Conservation (phyloP, 495 filamentous ascomycete species). For the Penicillium diatomitis region DNA sequence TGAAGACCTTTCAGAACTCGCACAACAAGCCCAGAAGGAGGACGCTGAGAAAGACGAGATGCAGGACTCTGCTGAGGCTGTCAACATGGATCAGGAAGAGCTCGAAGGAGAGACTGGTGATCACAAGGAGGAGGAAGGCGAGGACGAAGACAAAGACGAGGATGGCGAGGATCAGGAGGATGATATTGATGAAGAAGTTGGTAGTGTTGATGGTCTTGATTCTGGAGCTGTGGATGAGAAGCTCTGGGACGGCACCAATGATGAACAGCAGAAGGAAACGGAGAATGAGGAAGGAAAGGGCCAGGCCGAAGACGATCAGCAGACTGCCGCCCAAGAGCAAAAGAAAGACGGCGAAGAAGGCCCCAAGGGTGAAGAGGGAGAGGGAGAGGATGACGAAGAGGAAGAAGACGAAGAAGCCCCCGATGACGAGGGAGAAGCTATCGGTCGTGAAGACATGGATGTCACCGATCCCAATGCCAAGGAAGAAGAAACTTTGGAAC, state of each 20-base stretch:
- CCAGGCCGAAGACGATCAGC: constrained; percentile 52
- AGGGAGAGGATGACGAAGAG: constrained; percentile 43
- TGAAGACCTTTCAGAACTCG: constrained; percentile 86
- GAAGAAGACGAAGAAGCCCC: constrained; percentile 52
- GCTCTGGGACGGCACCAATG: constrained; percentile 83
- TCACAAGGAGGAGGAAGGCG: constrained; percentile 48
- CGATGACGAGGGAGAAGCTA: constrained; percentile 52
- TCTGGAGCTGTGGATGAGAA: constrained; percentile 90
- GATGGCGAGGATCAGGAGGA: constrained; percentile 46
- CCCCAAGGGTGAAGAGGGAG: constrained; percentile 35
- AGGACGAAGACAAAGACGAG: constrained; percentile 52
- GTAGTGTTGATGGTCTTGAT: constrained; percentile 82
- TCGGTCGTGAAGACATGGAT: constrained; percentile 51
- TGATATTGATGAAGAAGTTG: constrained; percentile 79
- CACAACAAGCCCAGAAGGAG: constrained; percentile 60
- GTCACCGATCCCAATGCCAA: constrained; percentile 63
- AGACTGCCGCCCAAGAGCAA: constrained; percentile 51
- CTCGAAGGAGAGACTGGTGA: constrained; percentile 41
- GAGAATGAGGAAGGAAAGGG: constrained; percentile 64
- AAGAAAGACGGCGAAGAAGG: constrained; percentile 39
- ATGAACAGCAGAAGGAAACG: constrained; percentile 74
- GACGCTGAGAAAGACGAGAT: constrained; percentile 54
- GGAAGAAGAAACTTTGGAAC: constrained; percentile 56
- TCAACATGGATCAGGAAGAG: constrained; percentile 89
- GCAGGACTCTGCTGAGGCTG: constrained; percentile 67